Base-by-base conservation (phyloP, 2,329 filamentous ascomycete species). In the Penicillium sp. region DNA sequence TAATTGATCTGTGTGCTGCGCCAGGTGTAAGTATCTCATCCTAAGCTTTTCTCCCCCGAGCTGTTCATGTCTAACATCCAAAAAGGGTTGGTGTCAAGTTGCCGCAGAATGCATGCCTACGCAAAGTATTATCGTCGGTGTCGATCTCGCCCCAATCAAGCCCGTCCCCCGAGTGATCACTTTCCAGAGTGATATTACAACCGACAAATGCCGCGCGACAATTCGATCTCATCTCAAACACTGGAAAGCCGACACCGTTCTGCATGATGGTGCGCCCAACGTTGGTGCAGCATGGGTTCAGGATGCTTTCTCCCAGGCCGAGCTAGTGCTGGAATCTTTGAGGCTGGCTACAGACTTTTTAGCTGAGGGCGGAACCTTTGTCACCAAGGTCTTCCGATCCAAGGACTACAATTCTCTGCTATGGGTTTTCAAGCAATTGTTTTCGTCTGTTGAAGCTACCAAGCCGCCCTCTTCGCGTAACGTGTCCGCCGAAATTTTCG, bases 231-330 rank as follows among this genome's bases (percentile, higher is more conserved):
- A 98, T 58, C 69, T 98, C 32, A 96, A 96, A 69, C 89, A 86
- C 8, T 90, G 87, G 84, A 96, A 96, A 64, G 89, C 86, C 13
- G 92, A 98, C 62, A 87, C 85, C 0, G 92, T 98, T 4, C 73
- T 98, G 26, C 92, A 98, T 69, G 92, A 98, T 62, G 92, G 92
- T 67, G 92, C 92, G 1, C 92, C 92, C 31, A 98, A 98, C 57
- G 92, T 98, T 41, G 92, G 92, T 80, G 90, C 88, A 0, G 89
- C 92, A 0, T 98, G 92, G 92, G 84, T 89, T 29, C 92, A 98
- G 69, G 92, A 98, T 72, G 92, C 92, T 30, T 98, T 95, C 75
- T 90, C 90, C 46, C 92, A 98, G 67, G 92, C 90, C 42, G 90
- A 96, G 67, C 72, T 98, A 35, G 87, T 85, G 9, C 71, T 98